These are phyloP conservation scores for Tuctoria greenei DNA, from an alignment of 176 grass and related monocot genomes.

Conservation along the genomic window DNA sequence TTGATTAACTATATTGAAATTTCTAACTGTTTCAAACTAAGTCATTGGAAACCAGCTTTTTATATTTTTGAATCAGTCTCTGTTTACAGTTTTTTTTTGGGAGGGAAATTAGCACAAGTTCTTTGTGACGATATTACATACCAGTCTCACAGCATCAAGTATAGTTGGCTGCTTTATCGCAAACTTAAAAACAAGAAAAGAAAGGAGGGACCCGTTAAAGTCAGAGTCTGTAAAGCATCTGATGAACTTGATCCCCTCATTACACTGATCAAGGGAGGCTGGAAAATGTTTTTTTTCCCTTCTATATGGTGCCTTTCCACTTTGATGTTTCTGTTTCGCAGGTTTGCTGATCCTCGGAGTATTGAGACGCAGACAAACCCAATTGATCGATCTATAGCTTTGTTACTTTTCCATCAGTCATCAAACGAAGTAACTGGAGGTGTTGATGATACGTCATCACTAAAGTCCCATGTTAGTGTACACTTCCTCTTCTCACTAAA, in stretches of 20 bases:
- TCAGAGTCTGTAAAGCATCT: not conserved
- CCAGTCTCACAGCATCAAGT: not conserved
- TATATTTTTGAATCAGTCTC: not conserved
- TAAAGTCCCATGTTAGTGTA: slow-evolving; percentile 44
- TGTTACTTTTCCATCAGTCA: slow-evolving; percentile 73
- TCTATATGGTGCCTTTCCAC: slow-evolving; percentile 16
- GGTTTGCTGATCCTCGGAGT: slow-evolving; percentile 51
- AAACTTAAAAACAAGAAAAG: not conserved
- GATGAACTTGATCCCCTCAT: not conserved
- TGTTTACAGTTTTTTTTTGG: not conserved
- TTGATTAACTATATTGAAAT: not conserved
- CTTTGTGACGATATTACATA: not conserved
- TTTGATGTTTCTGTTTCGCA: slow-evolving; percentile 45
- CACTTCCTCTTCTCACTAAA: slow-evolving; percentile 29
- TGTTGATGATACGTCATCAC: slow-evolving; percentile 43
- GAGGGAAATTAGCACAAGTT: not conserved
- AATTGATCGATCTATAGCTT: slow-evolving; percentile 83
- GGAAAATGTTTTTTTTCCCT: not conserved
- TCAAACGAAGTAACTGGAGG: slow-evolving; percentile 28
- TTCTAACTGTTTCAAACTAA: not conserved
- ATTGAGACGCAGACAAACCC: slow-evolving; percentile 87
- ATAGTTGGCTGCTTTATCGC: not conserved
- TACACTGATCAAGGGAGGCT: slow-evolving; percentile 4
- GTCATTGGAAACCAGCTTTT: not conserved
- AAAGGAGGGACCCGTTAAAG: not conserved